phyloP scores from a whole-genome alignment of 192 early-diverging fungal species.

The Funneliformis mosseae region DNA sequence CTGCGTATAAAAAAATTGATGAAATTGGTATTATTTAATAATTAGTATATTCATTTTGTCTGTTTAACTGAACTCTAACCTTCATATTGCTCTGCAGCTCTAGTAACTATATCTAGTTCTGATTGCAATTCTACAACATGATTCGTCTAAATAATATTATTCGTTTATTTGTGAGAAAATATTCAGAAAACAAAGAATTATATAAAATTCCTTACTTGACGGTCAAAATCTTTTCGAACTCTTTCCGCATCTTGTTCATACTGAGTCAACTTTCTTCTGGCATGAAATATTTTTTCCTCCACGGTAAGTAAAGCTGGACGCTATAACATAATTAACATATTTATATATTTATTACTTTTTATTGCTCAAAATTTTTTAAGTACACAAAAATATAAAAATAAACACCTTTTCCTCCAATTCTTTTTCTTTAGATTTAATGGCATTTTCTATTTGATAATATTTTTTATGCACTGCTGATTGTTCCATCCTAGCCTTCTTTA shows the following conservation, averaged over 20 bases:
- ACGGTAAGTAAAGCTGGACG: constrained; percentile 63
- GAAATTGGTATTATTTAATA: not conserved
- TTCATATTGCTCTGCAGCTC: constrained; percentile 57
- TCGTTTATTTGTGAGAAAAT: not conserved
- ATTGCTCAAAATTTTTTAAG: not conserved
- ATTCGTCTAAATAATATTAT: constrained; percentile 26
- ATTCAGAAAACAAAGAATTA: not conserved
- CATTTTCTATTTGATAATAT: constrained; percentile 69
- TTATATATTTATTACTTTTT: not conserved
- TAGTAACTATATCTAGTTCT: constrained; percentile 56
- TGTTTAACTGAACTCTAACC: constrained; percentile 5
- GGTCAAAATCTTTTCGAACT: constrained; percentile 53
- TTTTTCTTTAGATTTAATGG: constrained; percentile 70
- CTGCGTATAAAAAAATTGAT: not conserved
- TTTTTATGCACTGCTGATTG: constrained; percentile 76
- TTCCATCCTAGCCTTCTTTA: constrained; percentile 70
- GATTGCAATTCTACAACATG: constrained; percentile 54
- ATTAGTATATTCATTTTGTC: not conserved
- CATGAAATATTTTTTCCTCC: constrained; percentile 76
- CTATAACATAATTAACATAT: constrained; percentile 37
- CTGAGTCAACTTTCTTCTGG: constrained; percentile 65
- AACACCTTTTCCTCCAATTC: constrained; percentile 70
- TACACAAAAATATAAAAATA: not conserved
- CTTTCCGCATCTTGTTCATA: constrained; percentile 60
- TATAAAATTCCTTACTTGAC: constrained; percentile 45